Percentiles rank a stretch among this genome's conserved stretches.
Evolutionary conservation across 495 filamentous ascomycete species (phyloP).

Genomic region (Ramalina peruviana): DNA sequence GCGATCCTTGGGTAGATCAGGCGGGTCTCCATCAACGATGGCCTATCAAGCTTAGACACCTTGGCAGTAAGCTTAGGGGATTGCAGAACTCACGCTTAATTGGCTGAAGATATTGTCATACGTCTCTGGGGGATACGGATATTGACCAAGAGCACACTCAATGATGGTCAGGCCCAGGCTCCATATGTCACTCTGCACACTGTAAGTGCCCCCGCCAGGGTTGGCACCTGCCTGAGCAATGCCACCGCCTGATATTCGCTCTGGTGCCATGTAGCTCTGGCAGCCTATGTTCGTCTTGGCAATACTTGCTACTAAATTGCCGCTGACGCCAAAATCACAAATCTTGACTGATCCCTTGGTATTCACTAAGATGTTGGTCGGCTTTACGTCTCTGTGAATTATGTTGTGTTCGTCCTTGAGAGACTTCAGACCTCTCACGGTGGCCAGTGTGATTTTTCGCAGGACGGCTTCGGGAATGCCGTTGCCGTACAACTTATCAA

Average conservation of each 20-base stretch:
- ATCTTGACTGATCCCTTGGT: conserved; percentile 88
- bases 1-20: conserved; percentile 60
- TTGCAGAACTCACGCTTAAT: conserved; percentile 60
- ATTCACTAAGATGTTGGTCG: conserved; percentile 93
- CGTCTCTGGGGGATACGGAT: conserved; percentile 95
- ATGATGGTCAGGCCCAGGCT: conserved; percentile 88
- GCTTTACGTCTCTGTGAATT: conserved; percentile 97
- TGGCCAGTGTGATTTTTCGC: conserved; percentile 82
- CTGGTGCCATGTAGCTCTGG: conserved; percentile 98
- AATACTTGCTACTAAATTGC: conserved; percentile 92
- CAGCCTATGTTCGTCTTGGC: conserved; percentile 99
- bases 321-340: conserved; percentile 95
- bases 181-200: conserved; percentile 97
- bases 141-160: conserved; percentile 88
- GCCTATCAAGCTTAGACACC: conserved; percentile 42
- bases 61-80: background rate
- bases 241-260: conserved; percentile 79
- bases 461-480: conserved; percentile 83
- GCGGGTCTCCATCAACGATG: conserved; percentile 91
- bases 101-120: conserved; percentile 99
- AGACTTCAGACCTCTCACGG: conserved; percentile 77
- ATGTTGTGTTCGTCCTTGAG: conserved; percentile 99
- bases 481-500: conserved; percentile 91
- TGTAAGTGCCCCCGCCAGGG: conserved; percentile 72
- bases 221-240: conserved; percentile 61